phyloP scores from a whole-genome alignment of 2,329 filamentous ascomycete genomes.

The Aureobasidium vineae region DNA sequence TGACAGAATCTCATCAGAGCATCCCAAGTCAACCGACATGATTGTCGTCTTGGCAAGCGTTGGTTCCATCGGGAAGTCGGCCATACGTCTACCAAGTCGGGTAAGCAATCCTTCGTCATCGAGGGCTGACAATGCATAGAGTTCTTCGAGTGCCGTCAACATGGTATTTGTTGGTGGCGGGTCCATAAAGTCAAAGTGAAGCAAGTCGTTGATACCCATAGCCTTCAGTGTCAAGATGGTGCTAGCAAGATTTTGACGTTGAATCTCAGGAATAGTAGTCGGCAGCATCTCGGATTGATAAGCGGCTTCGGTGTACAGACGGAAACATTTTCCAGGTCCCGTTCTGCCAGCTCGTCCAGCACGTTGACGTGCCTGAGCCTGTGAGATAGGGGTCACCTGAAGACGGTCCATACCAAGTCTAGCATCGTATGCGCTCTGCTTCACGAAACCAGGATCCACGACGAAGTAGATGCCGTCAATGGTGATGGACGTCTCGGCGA shows the following conservation, averaged over 20 bases:
- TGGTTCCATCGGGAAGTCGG: slow-evolving; percentile 97
- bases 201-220: slow-evolving; percentile 96
- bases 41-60: slow-evolving; percentile 88
- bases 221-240: slow-evolving; percentile 98
- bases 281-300: slow-evolving; percentile 97
- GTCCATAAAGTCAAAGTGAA: slow-evolving; percentile 99
- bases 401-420: slow-evolving; percentile 98
- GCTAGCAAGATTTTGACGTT: slow-evolving; percentile 85
- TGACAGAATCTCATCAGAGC: slow-evolving; percentile 88
- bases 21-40: slow-evolving; percentile 78
- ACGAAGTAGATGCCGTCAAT: slow-evolving; percentile 99
- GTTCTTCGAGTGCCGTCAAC: slow-evolving; percentile 90
- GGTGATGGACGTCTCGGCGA: slow-evolving; percentile 95
- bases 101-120: slow-evolving; percentile 96
- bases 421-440: slow-evolving; percentile 95
- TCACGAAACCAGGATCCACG: slow-evolving; percentile 94
- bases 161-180: slow-evolving; percentile 96
- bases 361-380: slow-evolving; percentile 93
- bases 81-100: slow-evolving; percentile 91
- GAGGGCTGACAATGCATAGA: slow-evolving; percentile 86
- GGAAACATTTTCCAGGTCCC: slow-evolving; percentile 92
- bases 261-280: slow-evolving; percentile 93
- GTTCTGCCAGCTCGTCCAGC: slow-evolving; percentile 91
- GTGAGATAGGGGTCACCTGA: slow-evolving; percentile 92
- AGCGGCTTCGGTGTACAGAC: slow-evolving; percentile 90